phyloP scores from a whole-genome alignment of 176 grass and related monocot genomes.

The Coix lacrymajobi region DNA sequence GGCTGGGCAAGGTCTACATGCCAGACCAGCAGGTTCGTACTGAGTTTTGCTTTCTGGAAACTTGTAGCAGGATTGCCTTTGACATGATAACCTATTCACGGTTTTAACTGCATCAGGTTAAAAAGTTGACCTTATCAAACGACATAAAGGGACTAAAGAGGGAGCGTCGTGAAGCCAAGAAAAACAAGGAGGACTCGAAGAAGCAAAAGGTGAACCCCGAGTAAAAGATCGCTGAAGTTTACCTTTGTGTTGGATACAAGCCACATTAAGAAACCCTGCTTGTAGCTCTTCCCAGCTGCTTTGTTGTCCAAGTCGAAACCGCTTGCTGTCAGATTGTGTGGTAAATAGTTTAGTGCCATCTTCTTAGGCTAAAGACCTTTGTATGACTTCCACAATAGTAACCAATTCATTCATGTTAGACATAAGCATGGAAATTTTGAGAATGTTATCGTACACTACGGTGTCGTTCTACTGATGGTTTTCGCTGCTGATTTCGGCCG shows the following conservation, averaged over 20 bases:
- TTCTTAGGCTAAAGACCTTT: neutral
- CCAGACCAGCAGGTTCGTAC: constrained; percentile 68
- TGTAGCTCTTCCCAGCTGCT: neutral
- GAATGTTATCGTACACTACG: neutral
- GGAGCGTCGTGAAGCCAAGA: constrained; percentile 74
- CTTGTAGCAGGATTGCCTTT: neutral
- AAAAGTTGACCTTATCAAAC: constrained; percentile 44
- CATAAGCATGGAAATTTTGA: constrained; percentile 17
- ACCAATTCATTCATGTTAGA: neutral
- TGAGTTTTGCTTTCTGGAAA: neutral
- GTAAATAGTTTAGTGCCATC: constrained; percentile 29
- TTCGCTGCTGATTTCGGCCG: no score
- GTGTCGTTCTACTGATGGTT: no score
- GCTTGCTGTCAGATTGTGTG: constrained; percentile 11
- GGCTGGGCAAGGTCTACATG: constrained; percentile 68
- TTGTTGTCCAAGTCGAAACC: neutral
- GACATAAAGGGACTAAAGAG: constrained; percentile 82
- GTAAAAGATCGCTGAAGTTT: neutral
- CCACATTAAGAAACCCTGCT: neutral
- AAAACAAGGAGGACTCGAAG: constrained; percentile 65
- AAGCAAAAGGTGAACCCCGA: constrained; percentile 68
- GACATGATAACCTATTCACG: constrained; percentile 4
- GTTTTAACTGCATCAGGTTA: constrained; percentile 42
- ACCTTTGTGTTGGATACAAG: neutral
- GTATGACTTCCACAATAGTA: neutral